Conservation (phyloP, 2,329 filamentous ascomycete genomes). For the Trichothecium roseum region DNA sequence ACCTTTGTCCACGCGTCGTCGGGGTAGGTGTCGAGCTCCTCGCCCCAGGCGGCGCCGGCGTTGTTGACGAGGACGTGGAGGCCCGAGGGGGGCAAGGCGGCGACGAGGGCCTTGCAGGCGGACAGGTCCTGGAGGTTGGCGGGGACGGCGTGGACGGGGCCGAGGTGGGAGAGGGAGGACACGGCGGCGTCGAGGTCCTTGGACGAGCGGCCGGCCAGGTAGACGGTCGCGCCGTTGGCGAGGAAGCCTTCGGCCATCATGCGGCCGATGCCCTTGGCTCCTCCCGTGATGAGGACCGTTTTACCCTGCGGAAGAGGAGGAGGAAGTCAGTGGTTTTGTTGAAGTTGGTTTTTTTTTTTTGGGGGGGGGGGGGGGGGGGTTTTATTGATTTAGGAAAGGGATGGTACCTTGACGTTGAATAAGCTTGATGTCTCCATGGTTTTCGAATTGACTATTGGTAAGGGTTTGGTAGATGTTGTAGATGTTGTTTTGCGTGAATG, state of each 20-base stretch:
- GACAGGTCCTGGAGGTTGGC: constrained; percentile 53
- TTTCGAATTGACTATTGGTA: too few relatives aligned
- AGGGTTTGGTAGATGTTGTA: too few relatives aligned
- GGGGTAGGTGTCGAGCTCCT: constrained; percentile 47
- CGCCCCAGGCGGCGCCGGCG: constrained; percentile 55
- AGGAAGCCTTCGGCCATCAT: constrained; percentile 60
- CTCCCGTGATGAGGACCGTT: constrained; percentile 48
- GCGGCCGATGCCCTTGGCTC: constrained; percentile 52
- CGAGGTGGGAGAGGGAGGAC: constrained; percentile 42
- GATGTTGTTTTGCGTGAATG: too few relatives aligned
- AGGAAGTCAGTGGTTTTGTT: too few relatives aligned
- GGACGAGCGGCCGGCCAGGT: constrained; percentile 55
- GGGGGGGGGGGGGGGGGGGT: not conserved
- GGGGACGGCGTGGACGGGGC: constrained; percentile 37
- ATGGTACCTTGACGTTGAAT: constrained; percentile 49
- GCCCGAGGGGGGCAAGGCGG: constrained; percentile 34
- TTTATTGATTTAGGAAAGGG: too few relatives aligned
- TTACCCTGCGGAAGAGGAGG: constrained; percentile 32
- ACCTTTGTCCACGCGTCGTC: constrained; percentile 47
- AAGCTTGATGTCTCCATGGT: constrained; percentile 44
- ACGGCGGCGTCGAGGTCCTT: constrained; percentile 45
- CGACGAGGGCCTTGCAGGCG: constrained; percentile 42
- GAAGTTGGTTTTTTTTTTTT: too few relatives aligned
- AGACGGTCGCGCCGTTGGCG: constrained; percentile 52
- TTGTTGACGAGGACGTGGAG: constrained; percentile 59